phyloP scores from a whole-genome alignment of 2,329 filamentous ascomycete genomes.

The Spiromastix sp. region DNA sequence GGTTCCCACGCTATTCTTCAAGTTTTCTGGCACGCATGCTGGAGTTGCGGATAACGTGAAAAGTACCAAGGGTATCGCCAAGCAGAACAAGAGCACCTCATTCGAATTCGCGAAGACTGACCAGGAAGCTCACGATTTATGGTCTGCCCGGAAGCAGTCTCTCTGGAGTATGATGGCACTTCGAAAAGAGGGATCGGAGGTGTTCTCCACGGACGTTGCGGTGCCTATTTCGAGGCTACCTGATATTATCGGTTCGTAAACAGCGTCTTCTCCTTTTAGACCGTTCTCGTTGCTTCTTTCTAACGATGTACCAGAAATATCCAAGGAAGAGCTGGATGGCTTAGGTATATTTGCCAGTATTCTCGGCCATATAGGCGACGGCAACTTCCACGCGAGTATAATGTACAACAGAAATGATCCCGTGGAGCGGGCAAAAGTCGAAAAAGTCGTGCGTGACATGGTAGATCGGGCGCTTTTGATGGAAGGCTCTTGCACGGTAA shows the following conservation, averaged over 20 bases:
- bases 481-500: slow-evolving; percentile 77
- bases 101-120: slow-evolving; percentile 48
- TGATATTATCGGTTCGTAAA: slow-evolving; percentile 51
- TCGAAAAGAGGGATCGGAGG: slow-evolving; percentile 43
- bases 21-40: slow-evolving; percentile 64
- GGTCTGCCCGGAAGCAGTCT: slow-evolving; percentile 51
- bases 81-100: slow-evolving; percentile 44
- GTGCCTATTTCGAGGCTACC: slow-evolving; percentile 51
- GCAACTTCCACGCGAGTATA: slow-evolving; percentile 90
- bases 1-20: slow-evolving; percentile 35
- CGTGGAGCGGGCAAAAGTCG: slow-evolving; percentile 63
- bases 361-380: slow-evolving; percentile 82
- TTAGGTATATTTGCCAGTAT: slow-evolving; percentile 80
- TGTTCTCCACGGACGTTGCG: slow-evolving; percentile 53
- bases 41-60: slow-evolving; percentile 69
- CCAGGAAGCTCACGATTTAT: slow-evolving; percentile 45
- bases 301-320: slow-evolving; percentile 50
- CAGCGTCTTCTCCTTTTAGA: too few relatives aligned
- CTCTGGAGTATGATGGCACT: slow-evolving; percentile 52
- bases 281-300: background rate
- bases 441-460: slow-evolving; percentile 79
- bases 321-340: slow-evolving; percentile 80
- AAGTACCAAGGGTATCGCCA: slow-evolving; percentile 58
- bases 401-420: slow-evolving; percentile 67
- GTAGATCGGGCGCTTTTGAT: slow-evolving; percentile 82